These are phyloP conservation scores for Agaricus sinodeliciosus DNA, from an alignment of 768 basidiomycete genomes.

Conservation along the genomic window DNA sequence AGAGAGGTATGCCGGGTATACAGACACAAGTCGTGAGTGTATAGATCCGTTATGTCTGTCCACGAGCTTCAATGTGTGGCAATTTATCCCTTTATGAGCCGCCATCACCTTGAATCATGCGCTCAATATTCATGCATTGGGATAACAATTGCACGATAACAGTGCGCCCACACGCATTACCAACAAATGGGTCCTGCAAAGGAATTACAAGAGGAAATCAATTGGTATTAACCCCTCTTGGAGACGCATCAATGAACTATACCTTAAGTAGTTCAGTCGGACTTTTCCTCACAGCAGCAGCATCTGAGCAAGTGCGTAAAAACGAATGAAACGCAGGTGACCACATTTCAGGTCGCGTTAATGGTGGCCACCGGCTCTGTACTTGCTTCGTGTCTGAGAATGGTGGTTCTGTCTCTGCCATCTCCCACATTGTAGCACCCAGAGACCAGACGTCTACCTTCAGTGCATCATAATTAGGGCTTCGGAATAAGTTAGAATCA, in stretches of 20 bases:
- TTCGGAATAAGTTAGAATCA: slow-evolving; percentile 16
- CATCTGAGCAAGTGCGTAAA: slow-evolving; percentile 58
- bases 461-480: slow-evolving; percentile 65
- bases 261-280: slow-evolving; percentile 57
- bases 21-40: neutral
- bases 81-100: slow-evolving; percentile 2
- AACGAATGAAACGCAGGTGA: slow-evolving; percentile 72
- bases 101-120: slow-evolving; percentile 23
- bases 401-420: slow-evolving; percentile 69
- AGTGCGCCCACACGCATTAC: slow-evolving; percentile 59
- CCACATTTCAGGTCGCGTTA: slow-evolving; percentile 51
- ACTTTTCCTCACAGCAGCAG: slow-evolving; percentile 46
- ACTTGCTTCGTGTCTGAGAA: slow-evolving; percentile 56
- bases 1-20: slow-evolving; percentile 9
- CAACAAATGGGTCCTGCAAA: slow-evolving; percentile 53
- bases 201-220: neutral
- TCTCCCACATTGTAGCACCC: slow-evolving; percentile 81
- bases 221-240: neutral
- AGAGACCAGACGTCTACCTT: slow-evolving; percentile 79
- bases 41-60: neutral
- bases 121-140: slow-evolving; percentile 65
- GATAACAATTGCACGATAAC: slow-evolving; percentile 63
- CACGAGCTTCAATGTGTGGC: neutral
- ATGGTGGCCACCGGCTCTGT: slow-evolving; percentile 57
- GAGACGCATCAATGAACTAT: slow-evolving; percentile 15